Evolutionary conservation across 2,329 filamentous ascomycete genomes (phyloP), one percentile per base, ranked within the genome.

Genomic region (Parastagonospora nodorum): DNA sequence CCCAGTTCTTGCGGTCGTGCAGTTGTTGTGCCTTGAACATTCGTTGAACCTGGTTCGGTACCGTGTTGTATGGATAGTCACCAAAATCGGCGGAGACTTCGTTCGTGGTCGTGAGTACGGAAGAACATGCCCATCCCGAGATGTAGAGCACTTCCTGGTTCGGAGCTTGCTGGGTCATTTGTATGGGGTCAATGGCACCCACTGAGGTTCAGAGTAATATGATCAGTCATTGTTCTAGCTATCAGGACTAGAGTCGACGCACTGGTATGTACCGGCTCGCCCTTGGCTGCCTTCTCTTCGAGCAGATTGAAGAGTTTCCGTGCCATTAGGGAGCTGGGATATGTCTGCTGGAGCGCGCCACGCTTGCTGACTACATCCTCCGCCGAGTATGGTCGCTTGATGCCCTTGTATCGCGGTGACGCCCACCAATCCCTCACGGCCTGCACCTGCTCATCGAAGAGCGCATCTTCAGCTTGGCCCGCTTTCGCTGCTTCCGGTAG

Each of bases 41-140:
- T 58, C 94, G 86, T 78, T 99, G 92, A 4, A 99, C 94, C 74
- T 97, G 94, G 77, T 97, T 97, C 8, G 94, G 94, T 4, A 99
- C 94, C 0, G 94, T 99, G 72, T 97, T 97, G 79, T 99, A 99
- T 0, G 94, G 94, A 74, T 99, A 99, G 76, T 99, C 94, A 67
- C 94, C 94, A 77, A 97, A 96, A 73, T 99, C 94, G 37, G 94
- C 90, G 0, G 92, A 97, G 27, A 99, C 94, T 74, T 99, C 94
- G 77, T 99, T 97, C 32, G 94, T 97, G 8, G 87, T 88, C 4
- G 93, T 97, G 39, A 99, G 80, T 15, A 96, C 85, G 0, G 92
- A 93, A 0, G 93, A 97, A 77, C 94, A 97, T 5, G 94, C 94
- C 94, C 94, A 99, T 55, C 94, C 94, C 0, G 92, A 97, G 57